Percentiles rank a stretch among this genome's conserved stretches.
Conservation (phyloP, 768 basidiomycete genomes). For the Serendipita sp. region DNA sequence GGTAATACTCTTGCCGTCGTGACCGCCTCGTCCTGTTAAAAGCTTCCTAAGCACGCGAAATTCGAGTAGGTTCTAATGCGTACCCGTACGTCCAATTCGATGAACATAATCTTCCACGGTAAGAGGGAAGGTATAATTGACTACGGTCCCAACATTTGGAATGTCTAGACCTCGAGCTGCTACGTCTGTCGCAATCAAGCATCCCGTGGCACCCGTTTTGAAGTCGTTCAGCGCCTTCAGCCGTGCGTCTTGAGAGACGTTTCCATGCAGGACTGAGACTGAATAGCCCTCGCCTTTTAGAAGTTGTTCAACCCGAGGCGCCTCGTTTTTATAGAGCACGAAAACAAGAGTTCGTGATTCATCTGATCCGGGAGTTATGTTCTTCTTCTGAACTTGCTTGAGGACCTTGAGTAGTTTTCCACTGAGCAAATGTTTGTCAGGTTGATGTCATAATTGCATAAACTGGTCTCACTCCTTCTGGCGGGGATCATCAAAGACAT, state of each 20-base stretch:
- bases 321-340: conserved; percentile 95
- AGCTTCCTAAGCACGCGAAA: conserved; percentile 11
- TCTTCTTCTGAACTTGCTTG: conserved; percentile 22
- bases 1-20: conserved; percentile 79
- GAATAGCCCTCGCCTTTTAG: conserved; percentile 58
- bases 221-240: conserved; percentile 79
- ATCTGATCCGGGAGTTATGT: conserved; percentile 28
- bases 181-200: conserved; percentile 94
- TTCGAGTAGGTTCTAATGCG: conserved; percentile 13
- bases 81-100: conserved; percentile 78
- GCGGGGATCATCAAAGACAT: conserved; percentile 72
- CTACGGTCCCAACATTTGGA: conserved; percentile 81
- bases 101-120: conserved; percentile 90
- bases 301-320: conserved; percentile 71
- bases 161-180: conserved; percentile 96
- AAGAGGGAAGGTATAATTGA: conserved; percentile 96
- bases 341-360: conserved; percentile 77
- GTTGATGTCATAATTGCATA: not conserved
- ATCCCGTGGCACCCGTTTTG: conserved; percentile 57
- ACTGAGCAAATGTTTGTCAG: not conserved
- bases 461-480: conserved; percentile 60
- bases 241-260: conserved; percentile 71
- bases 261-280: conserved; percentile 77
- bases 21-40: conserved; percentile 69
- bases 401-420: conserved; percentile 7